Conservation (phyloP, 306 rosid species). For the Ceratonia siliqua region DNA sequence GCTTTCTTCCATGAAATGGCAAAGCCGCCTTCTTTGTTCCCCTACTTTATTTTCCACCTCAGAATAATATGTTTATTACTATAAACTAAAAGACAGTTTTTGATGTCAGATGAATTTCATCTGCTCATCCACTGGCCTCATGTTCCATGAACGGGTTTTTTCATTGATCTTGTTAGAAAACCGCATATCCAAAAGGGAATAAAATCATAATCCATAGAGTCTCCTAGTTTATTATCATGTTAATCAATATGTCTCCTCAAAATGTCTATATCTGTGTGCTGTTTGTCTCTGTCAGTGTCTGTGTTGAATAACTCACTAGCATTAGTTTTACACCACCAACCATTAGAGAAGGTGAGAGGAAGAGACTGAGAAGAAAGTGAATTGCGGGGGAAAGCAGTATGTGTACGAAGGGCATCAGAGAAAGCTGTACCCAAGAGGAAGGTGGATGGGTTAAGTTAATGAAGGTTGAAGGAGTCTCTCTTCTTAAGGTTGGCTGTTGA, state of each 20-base stretch:
- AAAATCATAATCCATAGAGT: background rate
- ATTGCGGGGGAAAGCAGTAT: constrained; percentile 23
- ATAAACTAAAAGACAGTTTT: too few species aligned
- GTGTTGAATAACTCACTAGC: background rate
- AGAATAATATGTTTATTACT: too few species aligned
- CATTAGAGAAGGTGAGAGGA: constrained; percentile 3
- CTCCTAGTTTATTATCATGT: background rate
- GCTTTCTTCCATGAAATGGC: constrained; percentile 43
- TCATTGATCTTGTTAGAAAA: constrained; percentile 17
- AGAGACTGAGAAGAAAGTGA: background rate
- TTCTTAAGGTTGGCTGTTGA: constrained; percentile 13
- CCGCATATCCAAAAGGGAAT: background rate
- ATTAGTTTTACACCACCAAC: background rate
- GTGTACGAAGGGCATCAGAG: constrained; percentile 30
- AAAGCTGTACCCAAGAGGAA: constrained; percentile 43
- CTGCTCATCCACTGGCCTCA: too few species aligned
- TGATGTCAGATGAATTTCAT: too few species aligned
- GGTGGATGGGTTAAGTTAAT: constrained; percentile 33
- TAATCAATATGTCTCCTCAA: background rate
- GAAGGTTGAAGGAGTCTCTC: constrained; percentile 41
- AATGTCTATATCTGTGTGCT: background rate
- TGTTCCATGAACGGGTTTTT: constrained; percentile 25
- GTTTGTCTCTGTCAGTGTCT: background rate
- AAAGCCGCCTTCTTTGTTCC: constrained; percentile 27
- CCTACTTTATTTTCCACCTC: constrained; percentile 6